Evolutionary conservation across 2,329 filamentous ascomycete species (phyloP).

Genomic region (Diplodia seriata): DNA sequence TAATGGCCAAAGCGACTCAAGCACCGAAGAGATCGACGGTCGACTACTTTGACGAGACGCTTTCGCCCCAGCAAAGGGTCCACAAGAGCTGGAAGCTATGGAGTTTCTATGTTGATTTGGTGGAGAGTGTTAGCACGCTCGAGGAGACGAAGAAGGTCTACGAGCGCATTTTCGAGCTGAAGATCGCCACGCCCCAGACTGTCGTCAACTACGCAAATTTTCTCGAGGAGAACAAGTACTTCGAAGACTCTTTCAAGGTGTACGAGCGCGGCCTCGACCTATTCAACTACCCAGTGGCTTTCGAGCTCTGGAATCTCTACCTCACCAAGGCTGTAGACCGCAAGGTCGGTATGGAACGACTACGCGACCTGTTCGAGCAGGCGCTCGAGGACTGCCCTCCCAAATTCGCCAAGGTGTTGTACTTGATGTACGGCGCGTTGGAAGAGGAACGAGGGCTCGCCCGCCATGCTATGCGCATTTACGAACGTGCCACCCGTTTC

Average conservation of each 20-base stretch:
- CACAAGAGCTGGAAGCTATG: constrained; percentile 99
- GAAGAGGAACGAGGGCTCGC: constrained; percentile 96
- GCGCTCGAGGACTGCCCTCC: constrained; percentile 93
- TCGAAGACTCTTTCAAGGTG: constrained; percentile 95
- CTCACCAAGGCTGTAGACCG: constrained; percentile 96
- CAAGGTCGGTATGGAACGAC: constrained; percentile 91
- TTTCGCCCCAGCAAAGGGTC: constrained; percentile 93
- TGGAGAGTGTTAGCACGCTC: constrained; percentile 89
- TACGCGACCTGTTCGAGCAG: constrained; percentile 96
- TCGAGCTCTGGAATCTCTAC: constrained; percentile 98
- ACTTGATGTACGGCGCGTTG: constrained; percentile 97
- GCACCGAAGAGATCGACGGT: constrained; percentile 97
- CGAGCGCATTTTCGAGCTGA: constrained; percentile 96
- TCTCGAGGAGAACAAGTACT: constrained; percentile 92
- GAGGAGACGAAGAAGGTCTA: constrained; percentile 95
- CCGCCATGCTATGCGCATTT: constrained; percentile 97
- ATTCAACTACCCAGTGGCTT: constrained; percentile 98
- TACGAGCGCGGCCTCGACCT: constrained; percentile 95
- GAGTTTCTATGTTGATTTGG: constrained; percentile 98
- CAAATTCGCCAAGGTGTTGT: constrained; percentile 94
- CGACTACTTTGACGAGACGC: constrained; percentile 97
- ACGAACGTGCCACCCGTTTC: constrained; percentile 92
- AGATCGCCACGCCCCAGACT: constrained; percentile 96
- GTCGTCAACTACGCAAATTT: constrained; percentile 98
- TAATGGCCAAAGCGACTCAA: constrained; percentile 97